These are phyloP conservation scores for Sonneratia caseolaris DNA, from an alignment of 345 rosid species.

Conservation along the genomic window DNA sequence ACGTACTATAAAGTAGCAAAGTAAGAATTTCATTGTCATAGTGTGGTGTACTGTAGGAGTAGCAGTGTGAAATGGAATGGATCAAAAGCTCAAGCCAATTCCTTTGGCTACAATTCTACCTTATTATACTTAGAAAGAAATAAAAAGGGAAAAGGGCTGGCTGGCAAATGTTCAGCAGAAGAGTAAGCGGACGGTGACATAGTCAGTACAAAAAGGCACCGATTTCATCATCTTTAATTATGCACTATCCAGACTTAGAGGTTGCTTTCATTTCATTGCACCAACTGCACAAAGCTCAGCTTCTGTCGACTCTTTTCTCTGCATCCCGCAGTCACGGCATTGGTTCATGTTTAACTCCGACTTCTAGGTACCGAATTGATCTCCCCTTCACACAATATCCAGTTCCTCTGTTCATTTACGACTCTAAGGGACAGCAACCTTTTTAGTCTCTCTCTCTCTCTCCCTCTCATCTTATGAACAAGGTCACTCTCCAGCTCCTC, in stretches of 20 bases:
- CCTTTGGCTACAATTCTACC: not conserved
- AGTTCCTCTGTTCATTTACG: constrained; percentile 8
- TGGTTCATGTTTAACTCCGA: too few species aligned
- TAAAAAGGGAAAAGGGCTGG: not conserved
- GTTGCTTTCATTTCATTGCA: not conserved
- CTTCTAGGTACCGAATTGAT: too few species aligned
- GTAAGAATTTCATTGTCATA: not conserved
- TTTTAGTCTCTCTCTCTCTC: too few species aligned
- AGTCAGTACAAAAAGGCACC: not conserved
- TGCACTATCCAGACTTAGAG: not conserved
- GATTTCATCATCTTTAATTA: not conserved
- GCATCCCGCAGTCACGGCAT: too few species aligned
- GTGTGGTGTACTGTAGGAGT: not conserved
- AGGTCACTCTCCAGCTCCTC: not conserved
- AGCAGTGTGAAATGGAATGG: not conserved
- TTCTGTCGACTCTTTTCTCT: not conserved
- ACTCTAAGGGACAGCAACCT: not conserved
- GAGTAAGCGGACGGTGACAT: not conserved
- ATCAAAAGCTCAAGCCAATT: too few species aligned
- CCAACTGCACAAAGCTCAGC: too few species aligned
- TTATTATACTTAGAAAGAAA: not conserved
- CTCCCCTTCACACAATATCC: not conserved
- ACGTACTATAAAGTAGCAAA: too few species aligned
- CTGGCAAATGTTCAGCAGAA: too few species aligned
- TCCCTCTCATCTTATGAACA: not conserved